Conservation (phyloP, 352 stramenopile genomes). For the Globisporangium ultimum region DNA sequence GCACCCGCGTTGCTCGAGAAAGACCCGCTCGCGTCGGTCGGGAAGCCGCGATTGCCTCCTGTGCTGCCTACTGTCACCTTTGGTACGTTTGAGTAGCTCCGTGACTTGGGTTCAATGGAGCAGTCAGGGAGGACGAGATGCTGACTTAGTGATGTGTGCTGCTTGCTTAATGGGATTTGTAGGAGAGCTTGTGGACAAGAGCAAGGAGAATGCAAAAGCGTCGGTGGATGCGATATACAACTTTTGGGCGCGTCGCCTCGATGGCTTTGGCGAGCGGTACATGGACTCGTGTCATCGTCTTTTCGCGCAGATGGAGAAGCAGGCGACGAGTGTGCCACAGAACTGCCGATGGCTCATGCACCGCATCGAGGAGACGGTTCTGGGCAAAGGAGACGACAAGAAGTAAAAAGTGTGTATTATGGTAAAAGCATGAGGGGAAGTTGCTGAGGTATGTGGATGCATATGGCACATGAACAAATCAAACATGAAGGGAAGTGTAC, state of each 20-base stretch:
- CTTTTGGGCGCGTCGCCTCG: conserved; percentile 64
- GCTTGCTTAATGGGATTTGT: not conserved
- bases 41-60: conserved; percentile 34
- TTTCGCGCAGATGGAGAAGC: conserved; percentile 68
- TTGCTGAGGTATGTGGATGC: not conserved
- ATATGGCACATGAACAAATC: not conserved
- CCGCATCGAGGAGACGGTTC: conserved; percentile 35
- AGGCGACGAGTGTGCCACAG: conserved; percentile 33
- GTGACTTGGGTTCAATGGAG: not conserved
- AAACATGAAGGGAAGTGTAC: no score
- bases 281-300: conserved; percentile 60
- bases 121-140: not conserved
- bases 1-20: conserved; percentile 41
- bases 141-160: not conserved
- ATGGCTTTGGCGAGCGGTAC: conserved; percentile 65
- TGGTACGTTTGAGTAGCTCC: conserved; percentile 12
- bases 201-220: conserved; percentile 49
- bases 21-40: conserved; percentile 38
- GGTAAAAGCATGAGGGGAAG: no score
- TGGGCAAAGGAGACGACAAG: conserved; percentile 24
- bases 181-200: conserved; percentile 40
- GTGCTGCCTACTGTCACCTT: conserved; percentile 52
- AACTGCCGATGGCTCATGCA: conserved; percentile 50
- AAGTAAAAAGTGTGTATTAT: conserved; percentile 2
- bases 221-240: conserved; percentile 60